phyloP scores from a whole-genome alignment of 2,329 filamentous ascomycete genomes.

The Curvularia spicifera region DNA sequence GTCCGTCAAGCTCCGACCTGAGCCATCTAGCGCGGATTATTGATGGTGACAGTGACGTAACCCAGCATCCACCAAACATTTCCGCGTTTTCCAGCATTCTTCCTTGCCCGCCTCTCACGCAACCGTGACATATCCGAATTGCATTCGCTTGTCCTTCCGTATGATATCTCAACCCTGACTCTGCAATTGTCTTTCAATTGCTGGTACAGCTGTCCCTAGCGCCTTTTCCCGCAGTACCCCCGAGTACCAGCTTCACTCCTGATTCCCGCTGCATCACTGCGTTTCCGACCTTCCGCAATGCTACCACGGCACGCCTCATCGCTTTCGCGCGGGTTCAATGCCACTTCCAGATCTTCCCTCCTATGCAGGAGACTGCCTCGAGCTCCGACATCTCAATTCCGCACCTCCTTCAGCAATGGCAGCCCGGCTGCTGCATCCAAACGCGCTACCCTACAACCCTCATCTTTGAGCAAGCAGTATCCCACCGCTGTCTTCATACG shows the following conservation, averaged over 20 bases:
- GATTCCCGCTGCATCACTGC: slow-evolving; percentile 5
- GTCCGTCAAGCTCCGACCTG: neutral
- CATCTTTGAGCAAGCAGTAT: slow-evolving; percentile 24
- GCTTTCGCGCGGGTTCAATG: slow-evolving; percentile 35
- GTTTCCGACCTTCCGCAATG: slow-evolving; percentile 28
- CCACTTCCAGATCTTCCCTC: slow-evolving; percentile 26
- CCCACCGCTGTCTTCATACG: slow-evolving; percentile 30
- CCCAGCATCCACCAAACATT: slow-evolving; percentile 28
- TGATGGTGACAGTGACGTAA: slow-evolving; percentile 22
- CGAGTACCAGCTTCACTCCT: slow-evolving; percentile 6
- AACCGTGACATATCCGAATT: slow-evolving; percentile 3
- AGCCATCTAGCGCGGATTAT: neutral
- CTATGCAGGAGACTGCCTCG: slow-evolving; percentile 21
- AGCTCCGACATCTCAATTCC: slow-evolving; percentile 23
- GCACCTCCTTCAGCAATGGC: slow-evolving; percentile 39
- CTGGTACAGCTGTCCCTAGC: slow-evolving; percentile 1
- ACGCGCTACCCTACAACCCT: slow-evolving; percentile 34
- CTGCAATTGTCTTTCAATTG: slow-evolving; percentile 20
- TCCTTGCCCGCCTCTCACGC: slow-evolving; percentile 2
- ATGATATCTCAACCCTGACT: slow-evolving; percentile 7
- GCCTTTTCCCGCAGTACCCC: neutral
- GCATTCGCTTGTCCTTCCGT: slow-evolving; percentile 4
- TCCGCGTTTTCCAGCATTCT: slow-evolving; percentile 9
- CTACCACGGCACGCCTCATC: slow-evolving; percentile 40
- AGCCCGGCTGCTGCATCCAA: slow-evolving; percentile 24